A percentile compares a stretch with the other conserved stretches of the same genome.
phyloP scores from a whole-genome alignment of 2,329 filamentous ascomycete genomes.

The Beauveria pseudobassiana region DNA sequence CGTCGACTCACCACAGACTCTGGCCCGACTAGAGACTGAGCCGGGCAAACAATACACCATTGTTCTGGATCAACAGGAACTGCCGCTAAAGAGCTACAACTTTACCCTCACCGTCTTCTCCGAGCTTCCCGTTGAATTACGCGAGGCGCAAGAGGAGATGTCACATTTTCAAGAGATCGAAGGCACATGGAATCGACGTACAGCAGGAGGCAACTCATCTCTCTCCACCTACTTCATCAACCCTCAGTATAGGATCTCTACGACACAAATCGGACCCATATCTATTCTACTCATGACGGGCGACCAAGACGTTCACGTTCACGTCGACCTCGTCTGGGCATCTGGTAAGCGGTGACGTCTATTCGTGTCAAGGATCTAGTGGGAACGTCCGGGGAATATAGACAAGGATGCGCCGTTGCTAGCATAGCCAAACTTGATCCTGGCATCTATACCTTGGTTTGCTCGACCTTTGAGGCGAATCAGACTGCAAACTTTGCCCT shows the following conservation, averaged over 20 bases:
- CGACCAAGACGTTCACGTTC: slow-evolving; percentile 62
- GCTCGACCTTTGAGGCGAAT: slow-evolving; percentile 80
- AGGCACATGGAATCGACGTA: slow-evolving; percentile 68
- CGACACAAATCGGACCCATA: slow-evolving; percentile 52
- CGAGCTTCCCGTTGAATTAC: slow-evolving; percentile 50
- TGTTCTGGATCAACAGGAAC: slow-evolving; percentile 70
- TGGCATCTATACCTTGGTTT: slow-evolving; percentile 80
- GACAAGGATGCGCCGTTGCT: slow-evolving; percentile 67
- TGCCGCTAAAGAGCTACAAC: slow-evolving; percentile 66
- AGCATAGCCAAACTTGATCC: slow-evolving; percentile 53
- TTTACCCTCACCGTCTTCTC: slow-evolving; percentile 86
- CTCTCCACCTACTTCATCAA: slow-evolving; percentile 74
- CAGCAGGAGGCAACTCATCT: slow-evolving; percentile 77
- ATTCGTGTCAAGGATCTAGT: slow-evolving; percentile 72
- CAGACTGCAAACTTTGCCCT: slow-evolving; percentile 70
- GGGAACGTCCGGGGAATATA: slow-evolving; percentile 80
- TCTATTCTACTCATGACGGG: slow-evolving; percentile 67
- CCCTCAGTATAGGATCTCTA: slow-evolving; percentile 69
- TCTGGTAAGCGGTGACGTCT: slow-evolving; percentile 62
- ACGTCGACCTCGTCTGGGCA: slow-evolving; percentile 78
- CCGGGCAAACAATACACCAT: slow-evolving; percentile 44
- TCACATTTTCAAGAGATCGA: slow-evolving; percentile 48
- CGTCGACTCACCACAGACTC: slow-evolving; percentile 87
- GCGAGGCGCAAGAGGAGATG: slow-evolving; percentile 54
- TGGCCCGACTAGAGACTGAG: slow-evolving; percentile 56